Conservation (phyloP, 331 rosid species). For the Malus hybrid region DNA sequence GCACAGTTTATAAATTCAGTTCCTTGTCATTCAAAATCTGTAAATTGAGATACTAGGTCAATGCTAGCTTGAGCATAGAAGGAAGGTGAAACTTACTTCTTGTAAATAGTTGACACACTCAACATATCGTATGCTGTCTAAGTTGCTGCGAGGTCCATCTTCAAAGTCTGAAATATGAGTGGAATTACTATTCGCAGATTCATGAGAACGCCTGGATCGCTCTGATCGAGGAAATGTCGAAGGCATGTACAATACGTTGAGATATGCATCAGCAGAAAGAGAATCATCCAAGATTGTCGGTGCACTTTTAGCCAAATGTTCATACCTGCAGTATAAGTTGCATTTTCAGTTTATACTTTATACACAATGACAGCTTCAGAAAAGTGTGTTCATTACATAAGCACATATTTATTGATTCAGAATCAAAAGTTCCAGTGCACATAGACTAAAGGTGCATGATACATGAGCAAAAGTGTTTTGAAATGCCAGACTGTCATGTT, state of each 20-base stretch:
- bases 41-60: background rate
- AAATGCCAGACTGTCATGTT: background rate
- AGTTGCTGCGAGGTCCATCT: conserved; percentile 94
- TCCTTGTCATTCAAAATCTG: background rate
- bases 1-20: background rate
- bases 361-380: conserved; percentile 6
- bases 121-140: conserved; percentile 63
- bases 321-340: conserved; percentile 65
- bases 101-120: conserved; percentile 91
- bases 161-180: conserved; percentile 50
- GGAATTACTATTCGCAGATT: conserved; percentile 54
- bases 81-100: conserved; percentile 52
- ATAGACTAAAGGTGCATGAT: background rate
- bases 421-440: background rate
- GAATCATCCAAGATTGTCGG: conserved; percentile 97
- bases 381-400: background rate
- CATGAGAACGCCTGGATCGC: conserved; percentile 70
- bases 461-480: background rate
- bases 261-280: conserved; percentile 98
- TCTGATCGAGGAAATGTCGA: conserved; percentile 96
- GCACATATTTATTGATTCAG: background rate
- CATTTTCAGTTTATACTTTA: conserved; percentile 21
- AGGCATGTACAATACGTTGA: conserved; percentile 92
- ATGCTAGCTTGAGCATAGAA: conserved; percentile 10
- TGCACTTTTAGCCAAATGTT: conserved; percentile 96